These are phyloP conservation scores for Gracilaria domingensis DNA, from an alignment of 23 red algal species.

Conservation along the genomic window DNA sequence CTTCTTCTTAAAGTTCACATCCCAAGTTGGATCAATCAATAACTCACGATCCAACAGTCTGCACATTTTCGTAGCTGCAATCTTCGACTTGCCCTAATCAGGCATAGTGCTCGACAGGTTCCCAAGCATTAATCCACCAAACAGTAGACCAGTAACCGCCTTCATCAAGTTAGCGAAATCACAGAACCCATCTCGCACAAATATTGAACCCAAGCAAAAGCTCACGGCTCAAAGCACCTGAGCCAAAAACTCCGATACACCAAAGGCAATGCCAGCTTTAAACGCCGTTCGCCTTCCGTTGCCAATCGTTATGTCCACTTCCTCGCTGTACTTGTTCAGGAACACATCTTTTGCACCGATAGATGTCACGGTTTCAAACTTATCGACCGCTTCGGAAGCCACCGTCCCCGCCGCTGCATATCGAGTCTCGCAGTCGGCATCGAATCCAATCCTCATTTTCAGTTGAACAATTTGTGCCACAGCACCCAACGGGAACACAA, in stretches of 20 bases:
- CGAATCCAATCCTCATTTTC: constrained; percentile 91
- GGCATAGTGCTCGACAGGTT: constrained; percentile 76
- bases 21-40: constrained; percentile 63
- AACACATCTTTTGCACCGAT: constrained; percentile 81
- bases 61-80: constrained; percentile 89
- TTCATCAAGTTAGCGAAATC: constrained; percentile 67
- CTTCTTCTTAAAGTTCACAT: constrained; percentile 20
- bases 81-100: constrained; percentile 75
- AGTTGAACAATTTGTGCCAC: constrained; percentile 77
- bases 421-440: constrained; percentile 56
- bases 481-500: constrained; percentile 78
- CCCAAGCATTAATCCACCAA: constrained; percentile 91
- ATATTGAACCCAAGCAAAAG: constrained; percentile 89
- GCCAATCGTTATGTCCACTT: constrained; percentile 53
- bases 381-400: constrained; percentile 88
- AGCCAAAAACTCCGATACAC: constrained; percentile 72
- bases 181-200: constrained; percentile 59
- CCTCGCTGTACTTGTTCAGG: constrained; percentile 62
- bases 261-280: constrained; percentile 79
- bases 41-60: constrained; percentile 82
- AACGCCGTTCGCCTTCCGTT: constrained; percentile 58
- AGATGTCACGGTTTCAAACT: constrained; percentile 82
- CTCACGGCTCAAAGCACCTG: constrained; percentile 81
- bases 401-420: constrained; percentile 73
- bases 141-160: constrained; percentile 80